phyloP scores from a whole-genome alignment of 305 asterid species.

The Fraxinus xanthoxyloides region DNA sequence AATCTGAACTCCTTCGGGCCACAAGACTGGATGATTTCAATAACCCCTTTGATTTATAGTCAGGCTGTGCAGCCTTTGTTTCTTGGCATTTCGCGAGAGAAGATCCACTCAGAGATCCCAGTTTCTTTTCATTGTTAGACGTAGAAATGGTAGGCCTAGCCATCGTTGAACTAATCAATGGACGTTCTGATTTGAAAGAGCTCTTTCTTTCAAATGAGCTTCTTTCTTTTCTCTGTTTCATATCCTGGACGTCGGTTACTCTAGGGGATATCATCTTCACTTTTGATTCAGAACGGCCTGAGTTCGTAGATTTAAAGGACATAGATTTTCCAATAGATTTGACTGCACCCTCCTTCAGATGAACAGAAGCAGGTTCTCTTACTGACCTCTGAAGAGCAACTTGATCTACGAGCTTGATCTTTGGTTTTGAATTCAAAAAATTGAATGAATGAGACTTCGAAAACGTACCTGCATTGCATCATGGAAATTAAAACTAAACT shows the following conservation, averaged over 20 bases:
- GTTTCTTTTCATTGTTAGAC: conserved; percentile 51
- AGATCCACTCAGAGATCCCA: conserved; percentile 42
- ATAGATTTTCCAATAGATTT: conserved; percentile 68
- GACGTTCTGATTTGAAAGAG: conserved; percentile 54
- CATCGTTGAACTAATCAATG: conserved; percentile 31
- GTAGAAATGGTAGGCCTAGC: conserved; percentile 38
- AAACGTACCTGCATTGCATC: conserved; percentile 55
- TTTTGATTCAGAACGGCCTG: conserved; percentile 62
- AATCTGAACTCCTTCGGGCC: conserved; percentile 47
- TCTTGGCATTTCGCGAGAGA: conserved; percentile 44
- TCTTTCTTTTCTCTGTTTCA: conserved; percentile 51
- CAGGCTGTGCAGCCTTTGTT: conserved; percentile 42
- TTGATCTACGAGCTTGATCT: conserved; percentile 69
- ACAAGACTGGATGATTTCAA: conserved; percentile 61
- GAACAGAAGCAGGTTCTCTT: conserved; percentile 51
- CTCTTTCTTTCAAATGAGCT: conserved; percentile 58
- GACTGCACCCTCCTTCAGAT: conserved; percentile 48
- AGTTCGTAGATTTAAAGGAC: conserved; percentile 60
- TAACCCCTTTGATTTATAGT: conserved; percentile 44
- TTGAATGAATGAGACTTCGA: conserved; percentile 74
- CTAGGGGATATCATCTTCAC: conserved; percentile 73
- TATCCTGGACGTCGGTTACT: conserved; percentile 50
- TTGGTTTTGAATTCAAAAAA: conserved; percentile 62
- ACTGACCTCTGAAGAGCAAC: conserved; percentile 57
- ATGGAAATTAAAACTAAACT: conserved; percentile 8